Evolutionary conservation across 257 asterid genomes (phyloP).

Genomic region (Marsdenia floribunda): DNA sequence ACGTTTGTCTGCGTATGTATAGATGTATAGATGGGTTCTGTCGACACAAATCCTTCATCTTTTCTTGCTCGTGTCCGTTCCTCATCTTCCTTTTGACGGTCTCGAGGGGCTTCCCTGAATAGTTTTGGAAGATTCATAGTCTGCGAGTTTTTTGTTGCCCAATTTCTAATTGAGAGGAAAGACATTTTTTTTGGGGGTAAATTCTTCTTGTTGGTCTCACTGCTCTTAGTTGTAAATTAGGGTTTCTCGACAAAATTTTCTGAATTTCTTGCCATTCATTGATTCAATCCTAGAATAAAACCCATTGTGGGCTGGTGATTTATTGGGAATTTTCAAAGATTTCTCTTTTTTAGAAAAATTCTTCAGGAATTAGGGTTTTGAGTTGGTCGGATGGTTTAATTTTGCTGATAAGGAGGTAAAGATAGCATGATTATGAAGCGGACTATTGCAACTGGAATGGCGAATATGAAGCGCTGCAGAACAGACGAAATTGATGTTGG

Average conservation of each 20-base stretch:
- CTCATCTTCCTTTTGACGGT: neutral
- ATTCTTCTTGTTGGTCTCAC: slow-evolving; percentile 17
- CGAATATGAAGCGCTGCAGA: slow-evolving; percentile 65
- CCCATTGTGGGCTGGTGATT: slow-evolving; percentile 9
- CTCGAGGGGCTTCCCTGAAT: neutral
- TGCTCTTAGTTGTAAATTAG: slow-evolving; percentile 19
- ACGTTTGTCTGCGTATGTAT: neutral
- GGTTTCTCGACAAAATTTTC: slow-evolving; percentile 19
- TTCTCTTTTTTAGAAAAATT: neutral
- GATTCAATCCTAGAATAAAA: neutral
- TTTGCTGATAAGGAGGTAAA: slow-evolving; percentile 7
- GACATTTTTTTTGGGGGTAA: neutral
- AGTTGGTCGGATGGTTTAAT: slow-evolving; percentile 10
- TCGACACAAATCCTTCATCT: neutral
- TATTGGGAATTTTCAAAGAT: neutral
- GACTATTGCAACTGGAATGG: slow-evolving; percentile 42
- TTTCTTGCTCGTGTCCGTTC: neutral
- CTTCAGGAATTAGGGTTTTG: slow-evolving; percentile 14
- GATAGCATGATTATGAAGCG: slow-evolving; percentile 34
- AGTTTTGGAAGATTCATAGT: neutral
- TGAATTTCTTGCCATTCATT: slow-evolving; percentile 1
- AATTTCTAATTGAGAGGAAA: neutral
- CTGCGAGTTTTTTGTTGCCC: neutral
- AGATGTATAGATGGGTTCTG: neutral
- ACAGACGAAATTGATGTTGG: slow-evolving; percentile 28